Evolutionary conservation across 1,139 yeast species (phyloP).

Genomic region (Suzukiozyma palmioleophila): DNA sequence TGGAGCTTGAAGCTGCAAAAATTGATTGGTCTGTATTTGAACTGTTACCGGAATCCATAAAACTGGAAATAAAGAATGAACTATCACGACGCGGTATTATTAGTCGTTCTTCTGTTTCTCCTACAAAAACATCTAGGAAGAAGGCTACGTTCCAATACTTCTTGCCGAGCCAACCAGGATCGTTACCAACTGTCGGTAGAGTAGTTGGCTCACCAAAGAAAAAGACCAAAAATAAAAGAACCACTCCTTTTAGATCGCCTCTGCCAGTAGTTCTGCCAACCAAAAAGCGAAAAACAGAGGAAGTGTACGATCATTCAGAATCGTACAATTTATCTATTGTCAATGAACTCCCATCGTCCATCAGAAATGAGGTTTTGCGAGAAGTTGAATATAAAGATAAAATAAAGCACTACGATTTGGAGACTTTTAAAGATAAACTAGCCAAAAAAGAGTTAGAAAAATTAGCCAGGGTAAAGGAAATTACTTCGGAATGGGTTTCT

Average conservation of each 20-base stretch:
- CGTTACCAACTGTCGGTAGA: slow-evolving; percentile 29
- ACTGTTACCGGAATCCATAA: slow-evolving; percentile 50
- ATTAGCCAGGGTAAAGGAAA: slow-evolving; percentile 14
- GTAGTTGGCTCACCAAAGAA: slow-evolving; percentile 32
- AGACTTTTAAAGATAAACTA: slow-evolving; percentile 29
- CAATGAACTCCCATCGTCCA: slow-evolving; percentile 44
- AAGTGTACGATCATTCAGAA: slow-evolving; percentile 16
- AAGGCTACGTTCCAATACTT: slow-evolving; percentile 40
- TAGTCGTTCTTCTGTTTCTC: slow-evolving; percentile 11
- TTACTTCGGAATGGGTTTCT: slow-evolving; percentile 24
- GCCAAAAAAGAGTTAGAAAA: slow-evolving; percentile 16
- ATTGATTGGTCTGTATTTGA: slow-evolving; percentile 56
- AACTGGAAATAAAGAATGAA: slow-evolving; percentile 45
- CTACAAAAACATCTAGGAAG: slow-evolving; percentile 11
- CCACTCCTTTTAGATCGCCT: slow-evolving; percentile 8
- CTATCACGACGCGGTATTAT: slow-evolving; percentile 31
- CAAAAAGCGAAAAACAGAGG: slow-evolving; percentile 7
- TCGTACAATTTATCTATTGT: slow-evolving; percentile 39
- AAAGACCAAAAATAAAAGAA: slow-evolving; percentile 7
- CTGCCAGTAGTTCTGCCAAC: slow-evolving; percentile 15
- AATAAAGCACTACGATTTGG: slow-evolving; percentile 23
- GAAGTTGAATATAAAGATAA: slow-evolving; percentile 33
- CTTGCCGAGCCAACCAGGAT: slow-evolving; percentile 30
- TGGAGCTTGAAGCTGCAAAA: slow-evolving; percentile 5
- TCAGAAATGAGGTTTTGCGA: slow-evolving; percentile 36